Conservation (phyloP, 768 basidiomycete species). For the Myochromella boudieri region DNA sequence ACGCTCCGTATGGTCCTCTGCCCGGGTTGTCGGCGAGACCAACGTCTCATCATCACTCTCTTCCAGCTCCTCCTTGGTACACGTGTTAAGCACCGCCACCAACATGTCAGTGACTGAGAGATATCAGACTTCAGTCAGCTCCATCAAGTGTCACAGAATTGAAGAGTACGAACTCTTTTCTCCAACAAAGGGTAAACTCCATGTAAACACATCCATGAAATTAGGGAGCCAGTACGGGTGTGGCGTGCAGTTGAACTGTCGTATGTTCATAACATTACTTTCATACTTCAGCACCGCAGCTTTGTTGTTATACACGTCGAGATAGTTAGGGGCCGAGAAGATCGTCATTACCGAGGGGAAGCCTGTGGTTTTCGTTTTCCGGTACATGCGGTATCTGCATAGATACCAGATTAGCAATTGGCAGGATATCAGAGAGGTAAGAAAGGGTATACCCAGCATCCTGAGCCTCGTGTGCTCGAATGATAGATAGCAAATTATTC, state of each 20-base stretch:
- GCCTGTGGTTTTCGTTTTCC: constrained; percentile 96
- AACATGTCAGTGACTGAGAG: constrained; percentile 96
- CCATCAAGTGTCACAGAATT: constrained; percentile 1
- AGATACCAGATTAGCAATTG: background rate
- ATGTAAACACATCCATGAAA: constrained; percentile 99
- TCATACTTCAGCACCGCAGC: constrained; percentile 99
- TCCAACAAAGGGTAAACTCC: constrained; percentile 97
- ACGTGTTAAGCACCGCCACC: constrained; percentile 93
- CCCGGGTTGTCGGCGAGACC: constrained; percentile 39
- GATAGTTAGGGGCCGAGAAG: constrained; percentile 97
- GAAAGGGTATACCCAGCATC: constrained; percentile 79
- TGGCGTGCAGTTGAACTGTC: constrained; percentile 96
- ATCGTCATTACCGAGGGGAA: constrained; percentile 99
- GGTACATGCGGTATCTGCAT: constrained; percentile 92
- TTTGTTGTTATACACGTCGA: constrained; percentile 99
- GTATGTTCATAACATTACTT: constrained; percentile 97
- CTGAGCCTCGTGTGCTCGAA: constrained; percentile 97
- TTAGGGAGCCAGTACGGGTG: constrained; percentile 99
- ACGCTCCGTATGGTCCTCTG: constrained; percentile 63
- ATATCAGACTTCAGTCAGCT: background rate
- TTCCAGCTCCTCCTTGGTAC: constrained; percentile 94
- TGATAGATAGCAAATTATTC: constrained; percentile 95
- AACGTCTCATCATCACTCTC: constrained; percentile 66
- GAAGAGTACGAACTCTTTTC: constrained; percentile 76
- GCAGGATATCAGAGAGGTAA: background rate